Percentiles rank a stretch among this genome's conserved stretches.
phyloP scores from a whole-genome alignment of 306 rosid species.

The Prinsepia uniflora region DNA sequence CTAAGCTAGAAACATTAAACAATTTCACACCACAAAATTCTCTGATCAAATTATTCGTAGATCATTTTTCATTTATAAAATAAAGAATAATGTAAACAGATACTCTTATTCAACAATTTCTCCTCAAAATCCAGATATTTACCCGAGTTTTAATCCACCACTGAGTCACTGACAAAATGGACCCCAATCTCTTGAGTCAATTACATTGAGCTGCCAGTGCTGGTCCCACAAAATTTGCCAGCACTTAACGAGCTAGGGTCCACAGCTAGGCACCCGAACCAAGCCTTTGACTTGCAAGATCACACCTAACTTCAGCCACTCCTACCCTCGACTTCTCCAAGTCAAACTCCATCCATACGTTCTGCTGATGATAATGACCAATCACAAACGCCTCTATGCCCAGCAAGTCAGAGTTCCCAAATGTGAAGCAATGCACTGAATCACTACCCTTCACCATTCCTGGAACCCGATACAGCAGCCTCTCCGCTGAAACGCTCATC shows the following conservation, averaged over 20 bases:
- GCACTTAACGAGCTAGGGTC: background rate
- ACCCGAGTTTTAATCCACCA: background rate
- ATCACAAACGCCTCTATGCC: conserved; percentile 70
- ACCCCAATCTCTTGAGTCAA: background rate
- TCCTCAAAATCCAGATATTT: background rate
- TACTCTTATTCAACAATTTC: background rate
- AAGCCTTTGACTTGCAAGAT: conserved; percentile 61
- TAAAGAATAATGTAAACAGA: no score
- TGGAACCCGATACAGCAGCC: conserved; percentile 51
- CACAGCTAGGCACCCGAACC: conserved; percentile 26
- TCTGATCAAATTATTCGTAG: background rate
- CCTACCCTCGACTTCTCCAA: conserved; percentile 68
- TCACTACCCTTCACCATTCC: conserved; percentile 46
- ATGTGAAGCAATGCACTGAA: conserved; percentile 70
- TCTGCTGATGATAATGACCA: conserved; percentile 83
- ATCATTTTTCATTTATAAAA: background rate
- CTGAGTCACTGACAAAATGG: background rate
- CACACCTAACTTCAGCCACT: conserved; percentile 59
- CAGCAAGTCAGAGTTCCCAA: conserved; percentile 70
- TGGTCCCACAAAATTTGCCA: background rate
- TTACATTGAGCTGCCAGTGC: background rate
- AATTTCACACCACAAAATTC: accelerated
- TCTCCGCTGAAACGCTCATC: conserved; percentile 57
- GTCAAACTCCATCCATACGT: conserved; percentile 93
- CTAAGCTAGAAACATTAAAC: background rate